Evolutionary conservation across 768 basidiomycete species (phyloP), one percentile per base, ranked within the genome.

Genomic region (Chalciporus pseudorubinellus): DNA sequence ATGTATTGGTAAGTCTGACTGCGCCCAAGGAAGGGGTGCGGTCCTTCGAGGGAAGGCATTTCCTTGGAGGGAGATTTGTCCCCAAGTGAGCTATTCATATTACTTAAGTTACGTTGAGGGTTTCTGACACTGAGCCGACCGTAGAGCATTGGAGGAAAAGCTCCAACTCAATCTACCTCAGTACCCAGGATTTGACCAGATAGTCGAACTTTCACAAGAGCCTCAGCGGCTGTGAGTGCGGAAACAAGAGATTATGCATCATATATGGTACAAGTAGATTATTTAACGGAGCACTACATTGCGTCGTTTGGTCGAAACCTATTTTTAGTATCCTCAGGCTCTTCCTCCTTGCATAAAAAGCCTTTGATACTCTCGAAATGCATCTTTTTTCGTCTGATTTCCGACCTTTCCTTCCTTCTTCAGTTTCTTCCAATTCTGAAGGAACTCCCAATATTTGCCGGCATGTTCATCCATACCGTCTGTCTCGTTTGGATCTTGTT

Each of bases 21-120:
- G 95, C 92, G 10, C 97, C 97, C 0, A 99, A 99, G 70, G 74
- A 85, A 59, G 97, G 97, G 3, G 91, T 89, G 9, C 80, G 74
- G 61, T 65, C 63, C 13, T 98, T 90, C 70, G 80, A 68, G 22
- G 93, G 95, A 11, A 76, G 81, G 31, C 97, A 99, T 74, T 97
- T 92, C 65, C 78, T 98, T 2, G 97, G 95, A 2, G 97, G 97
- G 1, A 76, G 97, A 53, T 99, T 99, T 65, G 80, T 98, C 18
- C 84, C 94, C 6, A 87, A 78, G 94, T 95, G 59, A 59, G 85
- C 74, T 6, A 11, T 0, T 44, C 48, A 11, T 12, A n/a, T 20
- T 14, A 1, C 7, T 42, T 13, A 21, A 6, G 2, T 26, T 13
- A 21, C 9, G 2, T 26, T 3, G 11, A 51, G 26, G n/a, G 26